phyloP scores from a whole-genome alignment of 352 stramenopile species.

The Phytophthora pseudosyringae region DNA sequence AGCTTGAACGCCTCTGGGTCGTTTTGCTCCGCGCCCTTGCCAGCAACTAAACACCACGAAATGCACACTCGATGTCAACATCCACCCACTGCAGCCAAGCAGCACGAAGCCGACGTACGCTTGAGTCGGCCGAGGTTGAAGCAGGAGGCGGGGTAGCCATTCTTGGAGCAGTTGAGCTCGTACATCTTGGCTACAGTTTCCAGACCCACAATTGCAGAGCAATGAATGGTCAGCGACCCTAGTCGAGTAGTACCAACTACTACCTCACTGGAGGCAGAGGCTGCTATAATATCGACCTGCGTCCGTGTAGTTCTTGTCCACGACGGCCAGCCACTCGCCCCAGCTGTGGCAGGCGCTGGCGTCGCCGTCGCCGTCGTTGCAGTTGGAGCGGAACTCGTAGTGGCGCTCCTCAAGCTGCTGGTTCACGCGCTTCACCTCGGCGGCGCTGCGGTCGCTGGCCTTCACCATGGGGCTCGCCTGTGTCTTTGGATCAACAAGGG shows the following conservation, averaged over 20 bases:
- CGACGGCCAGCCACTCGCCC: slow-evolving; percentile 87
- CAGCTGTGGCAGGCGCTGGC: slow-evolving; percentile 88
- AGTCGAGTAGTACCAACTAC: too few species aligned
- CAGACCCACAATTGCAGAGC: neutral
- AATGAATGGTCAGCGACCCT: neutral
- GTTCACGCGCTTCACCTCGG: slow-evolving; percentile 83
- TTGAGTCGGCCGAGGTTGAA: slow-evolving; percentile 88
- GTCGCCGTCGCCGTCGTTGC: slow-evolving; percentile 82
- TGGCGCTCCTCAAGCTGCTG: slow-evolving; percentile 85
- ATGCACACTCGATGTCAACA: neutral
- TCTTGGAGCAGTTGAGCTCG: slow-evolving; percentile 85
- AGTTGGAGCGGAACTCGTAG: slow-evolving; percentile 91
- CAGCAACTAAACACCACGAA: slow-evolving; percentile 53
- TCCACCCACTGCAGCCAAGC: neutral
- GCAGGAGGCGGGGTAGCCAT: slow-evolving; percentile 81
- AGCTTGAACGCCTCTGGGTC: slow-evolving; percentile 72
- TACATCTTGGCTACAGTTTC: slow-evolving; percentile 71
- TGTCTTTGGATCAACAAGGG: neutral
- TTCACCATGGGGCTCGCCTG: slow-evolving; percentile 37
- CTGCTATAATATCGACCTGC: slow-evolving; percentile 52
- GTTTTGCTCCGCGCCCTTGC: slow-evolving; percentile 77
- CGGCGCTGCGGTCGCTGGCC: slow-evolving; percentile 49
- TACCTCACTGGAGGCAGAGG: too few species aligned
- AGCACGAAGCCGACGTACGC: slow-evolving; percentile 40
- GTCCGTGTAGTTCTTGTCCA: slow-evolving; percentile 86